These are phyloP conservation scores for Plicaturopsis crispa DNA, from an alignment of 768 basidiomycete genomes.

Conservation along the genomic window DNA sequence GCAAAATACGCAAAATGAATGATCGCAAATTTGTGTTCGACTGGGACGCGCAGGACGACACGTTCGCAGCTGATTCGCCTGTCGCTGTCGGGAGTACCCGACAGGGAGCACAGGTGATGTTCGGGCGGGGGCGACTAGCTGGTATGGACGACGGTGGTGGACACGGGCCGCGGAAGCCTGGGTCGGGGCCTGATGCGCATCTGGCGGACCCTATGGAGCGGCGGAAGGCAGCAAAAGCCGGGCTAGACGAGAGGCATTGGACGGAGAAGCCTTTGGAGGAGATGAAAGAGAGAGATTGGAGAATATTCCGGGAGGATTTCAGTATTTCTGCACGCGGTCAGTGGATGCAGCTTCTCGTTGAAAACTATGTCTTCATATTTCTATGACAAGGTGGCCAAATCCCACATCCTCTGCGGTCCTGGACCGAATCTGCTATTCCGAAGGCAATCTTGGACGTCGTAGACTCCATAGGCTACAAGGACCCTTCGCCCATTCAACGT, in stretches of 20 bases:
- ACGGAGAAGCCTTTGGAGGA: constrained; percentile 86
- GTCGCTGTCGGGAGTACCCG: constrained; percentile 61
- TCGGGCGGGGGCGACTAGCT: constrained; percentile 75
- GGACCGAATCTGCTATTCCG: constrained; percentile 86
- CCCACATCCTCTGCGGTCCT: constrained; percentile 88
- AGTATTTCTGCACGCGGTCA: constrained; percentile 87
- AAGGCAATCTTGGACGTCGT: constrained; percentile 73
- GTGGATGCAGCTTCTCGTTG: constrained; percentile 11
- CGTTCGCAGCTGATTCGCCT: constrained; percentile 73
- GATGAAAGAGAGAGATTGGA: constrained; percentile 98
- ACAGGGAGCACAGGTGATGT: constrained; percentile 84
- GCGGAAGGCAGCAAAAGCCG: constrained; percentile 70
- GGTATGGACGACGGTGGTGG: constrained; percentile 80
- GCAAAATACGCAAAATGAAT: constrained; percentile 90
- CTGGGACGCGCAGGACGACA: constrained; percentile 97
- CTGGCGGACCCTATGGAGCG: constrained; percentile 81
- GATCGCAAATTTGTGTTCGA: constrained; percentile 99
- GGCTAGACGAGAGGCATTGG: constrained; percentile 95
- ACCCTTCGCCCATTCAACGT: constrained; percentile 93
- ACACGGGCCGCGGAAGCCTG: constrained; percentile 24
- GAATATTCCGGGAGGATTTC: constrained; percentile 98
- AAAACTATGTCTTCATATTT: constrained; percentile 1
- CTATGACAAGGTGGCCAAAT: constrained; percentile 71
- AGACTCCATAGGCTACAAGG: constrained; percentile 90
- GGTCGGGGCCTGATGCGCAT: constrained; percentile 31